Evolutionary conservation across 2,329 filamentous ascomycete genomes (phyloP), one percentile per base, ranked within the genome.

Genomic region (Venturia carpophila): DNA sequence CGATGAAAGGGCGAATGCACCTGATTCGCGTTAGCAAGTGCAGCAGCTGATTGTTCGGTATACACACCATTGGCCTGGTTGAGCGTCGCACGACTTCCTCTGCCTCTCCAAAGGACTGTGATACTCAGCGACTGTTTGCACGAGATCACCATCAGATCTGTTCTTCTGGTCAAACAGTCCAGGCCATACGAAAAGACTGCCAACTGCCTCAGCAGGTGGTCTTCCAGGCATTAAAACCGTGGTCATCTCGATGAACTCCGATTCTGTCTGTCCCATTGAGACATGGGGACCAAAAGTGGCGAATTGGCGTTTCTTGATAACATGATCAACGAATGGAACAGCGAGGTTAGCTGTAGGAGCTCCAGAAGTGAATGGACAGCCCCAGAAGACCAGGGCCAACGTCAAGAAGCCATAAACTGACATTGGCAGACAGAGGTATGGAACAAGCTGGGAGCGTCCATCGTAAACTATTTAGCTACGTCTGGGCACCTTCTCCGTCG

Each of bases 1-100:
- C 63, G 19, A 64, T 39, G 42, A 58, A 60, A 58, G 63, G 63
- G 19, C 63, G 45, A 42, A 64, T 64, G 21, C 63, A 64, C 62
- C 62, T 63, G 30, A 41, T 10, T 43, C 9, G 52, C 27, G 15
- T 62, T 47, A 43, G 41, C 6, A 10, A 39, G 27, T 15, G 13
- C 13, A 39, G 30, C 11, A 62, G 34, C 27, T 2, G 11, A 17
- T 17, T n/a, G 1, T 43, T 11, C 13, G 41, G 10, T 1, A 13
- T 1, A 15, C 27, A 1, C 7, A 63, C 63, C 63, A 64, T 60
- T 64, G 63, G 7, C 63, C 63, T 24, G 49, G 47, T 27, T 43
- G 24, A 4, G 63, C 63, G 30, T 47, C 39, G 21, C 63, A 64
- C 6, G 60, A 42, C 30, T 43, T 39, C 17, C 9, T 47, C 49